Percentiles rank a stretch among this genome's conserved stretches.
These are phyloP conservation scores for Pseudopyricularia javanii DNA, from an alignment of 2,329 filamentous ascomycete species.

Conservation along the genomic window DNA sequence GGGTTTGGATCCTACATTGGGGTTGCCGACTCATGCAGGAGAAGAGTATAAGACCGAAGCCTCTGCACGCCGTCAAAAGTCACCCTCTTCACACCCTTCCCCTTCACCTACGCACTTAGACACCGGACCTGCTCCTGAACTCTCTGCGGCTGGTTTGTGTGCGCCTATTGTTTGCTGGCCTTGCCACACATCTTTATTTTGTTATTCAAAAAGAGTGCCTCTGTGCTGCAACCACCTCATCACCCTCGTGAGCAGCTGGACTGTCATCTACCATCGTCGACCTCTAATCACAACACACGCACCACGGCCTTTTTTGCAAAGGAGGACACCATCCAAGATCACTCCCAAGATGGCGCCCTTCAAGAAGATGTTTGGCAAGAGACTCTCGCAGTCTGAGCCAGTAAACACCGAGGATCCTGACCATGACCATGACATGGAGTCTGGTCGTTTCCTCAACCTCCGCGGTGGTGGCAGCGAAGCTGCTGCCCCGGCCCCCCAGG, in stretches of 20 bases:
- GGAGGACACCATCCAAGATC: not conserved
- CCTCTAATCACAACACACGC: not conserved
- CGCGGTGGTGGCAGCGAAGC: slow-evolving; percentile 1
- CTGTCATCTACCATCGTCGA: not conserved
- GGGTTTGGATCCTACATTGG: not conserved
- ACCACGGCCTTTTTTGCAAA: not conserved
- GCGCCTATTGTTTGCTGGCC: not conserved
- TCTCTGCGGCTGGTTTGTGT: slow-evolving; percentile 1
- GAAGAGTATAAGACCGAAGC: not conserved
- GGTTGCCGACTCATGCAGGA: not conserved
- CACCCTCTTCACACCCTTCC: not conserved
- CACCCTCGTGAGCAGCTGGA: not conserved
- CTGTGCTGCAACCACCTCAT: not conserved
- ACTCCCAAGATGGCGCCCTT: slow-evolving; percentile 15
- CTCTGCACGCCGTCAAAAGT: not conserved
- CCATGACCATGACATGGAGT: slow-evolving; percentile 13
- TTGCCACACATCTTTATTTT: not conserved
- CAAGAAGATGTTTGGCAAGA: slow-evolving; percentile 15
- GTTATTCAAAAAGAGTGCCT: not conserved
- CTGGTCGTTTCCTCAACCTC: slow-evolving; percentile 16
- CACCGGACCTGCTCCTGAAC: not conserved
- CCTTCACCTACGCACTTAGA: not conserved
- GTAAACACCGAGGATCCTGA: slow-evolving; percentile 12
- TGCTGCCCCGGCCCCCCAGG: slow-evolving; percentile 11
- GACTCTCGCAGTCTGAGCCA: slow-evolving; percentile 10